phyloP scores from a whole-genome alignment of 805 yeast species.

The Spathaspora boniae region DNA sequence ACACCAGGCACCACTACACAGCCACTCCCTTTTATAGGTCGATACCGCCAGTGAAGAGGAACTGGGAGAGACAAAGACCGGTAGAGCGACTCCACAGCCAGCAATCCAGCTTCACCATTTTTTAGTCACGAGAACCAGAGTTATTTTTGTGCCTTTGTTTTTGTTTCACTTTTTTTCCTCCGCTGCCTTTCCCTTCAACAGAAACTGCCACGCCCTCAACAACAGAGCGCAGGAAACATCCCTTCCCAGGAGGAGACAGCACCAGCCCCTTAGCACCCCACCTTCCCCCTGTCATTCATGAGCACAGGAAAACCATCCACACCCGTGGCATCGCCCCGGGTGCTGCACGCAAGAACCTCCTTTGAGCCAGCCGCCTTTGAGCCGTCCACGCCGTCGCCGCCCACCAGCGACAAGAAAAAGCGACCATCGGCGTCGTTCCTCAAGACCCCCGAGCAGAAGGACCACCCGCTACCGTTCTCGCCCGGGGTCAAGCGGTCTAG shows the following conservation, averaged over 20 bases:
- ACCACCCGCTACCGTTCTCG: constrained; percentile 29
- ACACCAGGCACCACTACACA: no score
- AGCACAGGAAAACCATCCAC: constrained; percentile 29
- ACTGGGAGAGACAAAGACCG: no score
- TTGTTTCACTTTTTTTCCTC: background rate
- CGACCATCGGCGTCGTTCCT: constrained; percentile 24
- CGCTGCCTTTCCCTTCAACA: background rate
- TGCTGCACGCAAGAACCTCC: constrained; percentile 17
- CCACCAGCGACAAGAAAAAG: constrained; percentile 8
- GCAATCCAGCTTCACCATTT: no score
- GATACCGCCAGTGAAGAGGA: no score
- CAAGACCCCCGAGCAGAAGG: constrained; percentile 34
- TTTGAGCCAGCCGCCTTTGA: constrained; percentile 5
- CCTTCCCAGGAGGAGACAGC: constrained; percentile 1
- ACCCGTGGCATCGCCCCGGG: constrained; percentile 34
- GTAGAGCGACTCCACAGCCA: no score
- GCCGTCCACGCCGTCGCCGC: constrained; percentile 30
- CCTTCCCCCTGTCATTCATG: constrained; percentile 9
- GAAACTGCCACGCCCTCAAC: background rate
- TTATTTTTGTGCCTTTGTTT: background rate
- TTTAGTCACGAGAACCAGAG: no score
- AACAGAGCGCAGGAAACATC: no score
- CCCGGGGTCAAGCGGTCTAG: constrained; percentile 37
- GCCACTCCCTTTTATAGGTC: no score
- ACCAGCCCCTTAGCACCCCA: constrained; percentile 6